Conservation (phyloP, 257 asterid genomes). For the Parsonsia alboflavescens region DNA sequence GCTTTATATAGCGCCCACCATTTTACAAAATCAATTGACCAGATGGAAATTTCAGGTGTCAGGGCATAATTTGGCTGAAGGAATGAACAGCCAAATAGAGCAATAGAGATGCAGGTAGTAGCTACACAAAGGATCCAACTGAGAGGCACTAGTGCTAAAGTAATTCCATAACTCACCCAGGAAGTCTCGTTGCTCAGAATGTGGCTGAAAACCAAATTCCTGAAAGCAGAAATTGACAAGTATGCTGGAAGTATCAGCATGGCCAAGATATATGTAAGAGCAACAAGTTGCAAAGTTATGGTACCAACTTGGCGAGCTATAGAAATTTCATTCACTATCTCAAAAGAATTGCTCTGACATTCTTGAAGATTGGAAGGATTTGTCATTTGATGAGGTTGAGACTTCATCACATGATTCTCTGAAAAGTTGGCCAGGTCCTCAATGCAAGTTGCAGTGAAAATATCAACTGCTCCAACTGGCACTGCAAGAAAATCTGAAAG, state of each 20-base stretch:
- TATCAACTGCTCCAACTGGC: constrained; percentile 85
- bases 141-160: constrained; percentile 49
- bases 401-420: constrained; percentile 46
- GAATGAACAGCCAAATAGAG: constrained; percentile 59
- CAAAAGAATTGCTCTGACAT: constrained; percentile 33
- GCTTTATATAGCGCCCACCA: constrained; percentile 80
- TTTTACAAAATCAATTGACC: constrained; percentile 55
- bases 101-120: constrained; percentile 49
- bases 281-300: constrained; percentile 45
- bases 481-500: constrained; percentile 75
- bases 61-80: constrained; percentile 67
- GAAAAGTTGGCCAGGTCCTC: constrained; percentile 73
- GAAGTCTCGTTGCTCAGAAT: constrained; percentile 23
- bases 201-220: constrained; percentile 30
- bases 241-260: constrained; percentile 61
- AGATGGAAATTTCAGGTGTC: constrained; percentile 52
- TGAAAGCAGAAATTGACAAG: constrained; percentile 37
- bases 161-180: constrained; percentile 33
- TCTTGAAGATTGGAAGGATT: constrained; percentile 25
- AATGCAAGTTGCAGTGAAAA: constrained; percentile 77
- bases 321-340: constrained; percentile 43
- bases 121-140: constrained; percentile 67
- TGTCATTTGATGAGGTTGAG: constrained; percentile 36
- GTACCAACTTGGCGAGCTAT: constrained; percentile 34
- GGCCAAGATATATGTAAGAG: constrained; percentile 43